A percentile compares a stretch with the other conserved stretches of the same genome.
Evolutionary conservation across 2,329 filamentous ascomycete genomes (phyloP).

Genomic region (Pseudocercospora crystallina): DNA sequence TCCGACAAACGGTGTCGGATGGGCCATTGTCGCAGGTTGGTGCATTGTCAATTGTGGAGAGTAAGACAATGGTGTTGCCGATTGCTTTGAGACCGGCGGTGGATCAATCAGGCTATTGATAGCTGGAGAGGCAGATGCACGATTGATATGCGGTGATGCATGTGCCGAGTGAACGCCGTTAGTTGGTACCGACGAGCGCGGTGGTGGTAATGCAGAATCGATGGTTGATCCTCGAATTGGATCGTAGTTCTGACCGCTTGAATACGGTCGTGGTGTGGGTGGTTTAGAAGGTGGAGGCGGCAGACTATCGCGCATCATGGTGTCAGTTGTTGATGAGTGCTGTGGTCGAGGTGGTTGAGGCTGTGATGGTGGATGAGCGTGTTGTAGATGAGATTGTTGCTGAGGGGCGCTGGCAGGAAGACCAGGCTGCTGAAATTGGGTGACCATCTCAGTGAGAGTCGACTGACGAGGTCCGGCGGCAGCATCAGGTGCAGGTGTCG

Average conservation of each 20-base stretch:
- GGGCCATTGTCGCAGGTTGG: conserved; percentile 13
- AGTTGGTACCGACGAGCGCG: conserved; percentile 18
- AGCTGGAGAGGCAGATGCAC: conserved; percentile 85
- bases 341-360: conserved; percentile 27
- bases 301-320: conserved; percentile 30
- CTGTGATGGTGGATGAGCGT: conserved; percentile 27
- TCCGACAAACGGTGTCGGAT: conserved; percentile 19
- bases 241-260: conserved; percentile 82
- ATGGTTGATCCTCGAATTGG: conserved; percentile 73
- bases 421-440: conserved; percentile 27
- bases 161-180: conserved; percentile 34
- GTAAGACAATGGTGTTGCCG: conserved; percentile 33
- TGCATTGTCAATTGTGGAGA: conserved; percentile 25
- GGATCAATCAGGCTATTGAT: conserved; percentile 88
- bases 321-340: conserved; percentile 16
- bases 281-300: conserved; percentile 40
- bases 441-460: conserved; percentile 43
- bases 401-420: conserved; percentile 19
- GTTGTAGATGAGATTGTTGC: conserved; percentile 10
- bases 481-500: conserved; percentile 18
- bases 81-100: conserved; percentile 41
- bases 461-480: conserved; percentile 35
- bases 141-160: conserved; percentile 54
- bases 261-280: conserved; percentile 47
- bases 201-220: conserved; percentile 29